Evolutionary conservation across 2,329 filamentous ascomycete species (phyloP).

Genomic region (Apiospora koreana): DNA sequence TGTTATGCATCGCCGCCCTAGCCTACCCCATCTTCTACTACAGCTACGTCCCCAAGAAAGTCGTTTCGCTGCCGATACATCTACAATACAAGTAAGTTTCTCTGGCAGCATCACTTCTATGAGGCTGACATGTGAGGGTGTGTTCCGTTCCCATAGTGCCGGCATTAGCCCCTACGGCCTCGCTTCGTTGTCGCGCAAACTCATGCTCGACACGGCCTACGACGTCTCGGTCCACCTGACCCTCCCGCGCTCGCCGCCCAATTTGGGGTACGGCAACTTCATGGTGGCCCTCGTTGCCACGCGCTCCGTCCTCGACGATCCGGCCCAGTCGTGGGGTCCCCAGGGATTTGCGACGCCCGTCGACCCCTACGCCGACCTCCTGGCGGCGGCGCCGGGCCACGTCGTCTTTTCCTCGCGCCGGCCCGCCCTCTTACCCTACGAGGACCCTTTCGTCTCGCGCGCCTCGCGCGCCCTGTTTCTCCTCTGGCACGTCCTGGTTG

Average conservation of each 20-base stretch:
- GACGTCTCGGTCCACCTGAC: constrained; percentile 76
- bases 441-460: constrained; percentile 66
- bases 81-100: constrained; percentile 58
- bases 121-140: constrained; percentile 7
- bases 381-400: constrained; percentile 25
- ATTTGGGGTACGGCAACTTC: constrained; percentile 83
- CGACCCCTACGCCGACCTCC: constrained; percentile 37
- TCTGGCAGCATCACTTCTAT: neutral
- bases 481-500: constrained; percentile 67
- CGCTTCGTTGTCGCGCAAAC: constrained; percentile 47
- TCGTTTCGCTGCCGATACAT: constrained; percentile 53
- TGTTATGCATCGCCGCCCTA: constrained; percentile 50
- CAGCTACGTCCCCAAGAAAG: constrained; percentile 56
- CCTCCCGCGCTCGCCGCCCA: constrained; percentile 76
- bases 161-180: constrained; percentile 56
- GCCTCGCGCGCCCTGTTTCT: constrained; percentile 64
- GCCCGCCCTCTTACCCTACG: constrained; percentile 78
- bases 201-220: constrained; percentile 77
- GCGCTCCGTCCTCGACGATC: constrained; percentile 41
- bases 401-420: constrained; percentile 68
- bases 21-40: constrained; percentile 57
- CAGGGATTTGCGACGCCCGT: constrained; percentile 9
- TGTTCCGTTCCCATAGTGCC: constrained; percentile 34
- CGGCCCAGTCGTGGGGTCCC: constrained; percentile 24
- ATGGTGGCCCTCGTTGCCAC: constrained; percentile 83